Conservation (phyloP, 257 asterid species). For the Anisodus acutangulus region DNA sequence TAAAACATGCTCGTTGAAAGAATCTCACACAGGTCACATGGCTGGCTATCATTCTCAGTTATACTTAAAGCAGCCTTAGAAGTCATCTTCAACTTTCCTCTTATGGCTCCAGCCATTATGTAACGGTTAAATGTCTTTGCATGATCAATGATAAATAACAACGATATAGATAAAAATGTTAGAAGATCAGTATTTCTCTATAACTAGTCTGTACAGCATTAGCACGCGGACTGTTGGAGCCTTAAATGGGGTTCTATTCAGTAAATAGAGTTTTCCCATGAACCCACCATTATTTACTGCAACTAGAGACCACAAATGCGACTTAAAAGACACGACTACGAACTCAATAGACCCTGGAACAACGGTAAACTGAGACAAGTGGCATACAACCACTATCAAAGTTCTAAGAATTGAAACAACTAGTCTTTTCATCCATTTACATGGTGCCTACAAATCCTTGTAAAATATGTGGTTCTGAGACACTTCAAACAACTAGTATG, state of each 20-base stretch:
- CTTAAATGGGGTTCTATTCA: constrained; percentile 16
- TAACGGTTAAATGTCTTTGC: not conserved
- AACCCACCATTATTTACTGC: constrained; percentile 7
- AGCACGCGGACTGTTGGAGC: not conserved
- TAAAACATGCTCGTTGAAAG: not conserved
- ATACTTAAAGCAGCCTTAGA: not conserved
- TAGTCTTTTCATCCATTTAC: constrained; percentile 29
- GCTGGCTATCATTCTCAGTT: not conserved
- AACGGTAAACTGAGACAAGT: not conserved
- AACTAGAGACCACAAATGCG: not conserved
- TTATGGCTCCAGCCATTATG: not conserved
- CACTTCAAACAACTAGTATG: constrained; percentile 9
- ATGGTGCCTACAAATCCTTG: constrained; percentile 30
- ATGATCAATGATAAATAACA: not conserved
- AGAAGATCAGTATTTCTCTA: constrained; percentile 21
- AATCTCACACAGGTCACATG: not conserved
- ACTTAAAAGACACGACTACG: not conserved
- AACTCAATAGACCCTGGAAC: constrained; percentile 12
- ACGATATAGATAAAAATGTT: not conserved
- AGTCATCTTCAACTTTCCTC: not conserved
- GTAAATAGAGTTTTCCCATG: constrained; percentile 1
- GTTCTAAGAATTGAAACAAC: constrained; percentile 12
- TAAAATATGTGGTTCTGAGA: constrained; percentile 37
- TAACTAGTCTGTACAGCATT: constrained; percentile 27
- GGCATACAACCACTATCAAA: not conserved